Percentiles rank a stretch among this genome's conserved stretches.
Evolutionary conservation across 352 stramenopile genomes (phyloP).

Genomic region (Globisporangium cystogenes): DNA sequence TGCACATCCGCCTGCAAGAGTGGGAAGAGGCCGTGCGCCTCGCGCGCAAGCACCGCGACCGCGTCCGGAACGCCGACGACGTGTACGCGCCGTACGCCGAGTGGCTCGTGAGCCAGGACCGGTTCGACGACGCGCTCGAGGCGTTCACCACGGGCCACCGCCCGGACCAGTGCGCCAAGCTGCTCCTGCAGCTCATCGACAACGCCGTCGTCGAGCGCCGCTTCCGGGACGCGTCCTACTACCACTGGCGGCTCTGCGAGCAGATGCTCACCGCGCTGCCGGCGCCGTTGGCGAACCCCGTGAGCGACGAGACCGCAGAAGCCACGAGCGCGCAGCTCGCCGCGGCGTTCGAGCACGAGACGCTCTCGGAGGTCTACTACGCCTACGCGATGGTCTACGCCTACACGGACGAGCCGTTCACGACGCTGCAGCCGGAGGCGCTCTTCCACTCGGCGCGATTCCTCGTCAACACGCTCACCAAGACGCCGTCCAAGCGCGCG

Average conservation of each 20-base stretch:
- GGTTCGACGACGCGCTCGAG: constrained; percentile 91
- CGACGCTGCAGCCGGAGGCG: constrained; percentile 85
- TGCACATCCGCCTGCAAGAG: constrained; percentile 88
- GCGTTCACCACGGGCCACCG: constrained; percentile 82
- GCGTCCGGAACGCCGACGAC: constrained; percentile 77
- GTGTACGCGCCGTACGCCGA: constrained; percentile 93
- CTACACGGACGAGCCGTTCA: constrained; percentile 95
- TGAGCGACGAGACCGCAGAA: constrained; percentile 13
- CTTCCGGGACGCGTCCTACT: constrained; percentile 91
- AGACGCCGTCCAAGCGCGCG: constrained; percentile 14
- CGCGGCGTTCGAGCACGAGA: constrained; percentile 55
- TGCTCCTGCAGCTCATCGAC: constrained; percentile 87
- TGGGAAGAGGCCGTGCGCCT: constrained; percentile 92
- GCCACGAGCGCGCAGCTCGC: constrained; percentile 20
- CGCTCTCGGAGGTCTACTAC: constrained; percentile 90
- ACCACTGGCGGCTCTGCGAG: constrained; percentile 90
- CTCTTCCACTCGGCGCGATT: constrained; percentile 92
- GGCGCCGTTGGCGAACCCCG: constrained; percentile 13
- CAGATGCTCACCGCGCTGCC: constrained; percentile 57
- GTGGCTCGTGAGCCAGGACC: constrained; percentile 88
- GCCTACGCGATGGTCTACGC: constrained; percentile 90
- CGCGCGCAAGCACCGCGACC: constrained; percentile 73
- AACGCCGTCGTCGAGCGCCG: constrained; percentile 84
- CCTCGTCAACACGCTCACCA: constrained; percentile 88
- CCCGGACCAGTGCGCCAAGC: constrained; percentile 72